Conservation (phyloP, 139 green algal genomes). For the Chlorella sp. region DNA sequence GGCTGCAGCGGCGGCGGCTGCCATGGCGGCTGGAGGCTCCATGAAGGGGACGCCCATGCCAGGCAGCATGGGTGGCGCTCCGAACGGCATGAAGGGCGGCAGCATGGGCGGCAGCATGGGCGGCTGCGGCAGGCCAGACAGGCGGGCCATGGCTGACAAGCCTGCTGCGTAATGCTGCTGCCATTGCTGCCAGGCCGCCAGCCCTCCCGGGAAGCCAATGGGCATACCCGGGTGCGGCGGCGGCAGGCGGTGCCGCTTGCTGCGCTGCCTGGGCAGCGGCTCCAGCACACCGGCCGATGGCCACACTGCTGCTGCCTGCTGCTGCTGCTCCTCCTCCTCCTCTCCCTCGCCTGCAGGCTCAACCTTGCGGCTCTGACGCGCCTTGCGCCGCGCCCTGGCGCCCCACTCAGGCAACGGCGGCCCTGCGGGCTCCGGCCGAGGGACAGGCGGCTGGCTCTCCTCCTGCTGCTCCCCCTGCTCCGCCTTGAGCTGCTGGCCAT, state of each 20-base stretch:
- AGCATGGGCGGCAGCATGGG: background rate
- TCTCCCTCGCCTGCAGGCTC: background rate
- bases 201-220: background rate
- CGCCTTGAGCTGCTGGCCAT: background rate
- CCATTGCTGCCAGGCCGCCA: slow-evolving; percentile 9
- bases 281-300: background rate
- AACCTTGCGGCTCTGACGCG: background rate
- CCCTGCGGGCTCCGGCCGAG: background rate
- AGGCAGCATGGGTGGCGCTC: background rate
- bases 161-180: background rate
- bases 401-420: background rate
- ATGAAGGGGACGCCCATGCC: background rate
- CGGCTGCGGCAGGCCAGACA: background rate
- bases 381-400: background rate
- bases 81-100: slow-evolving; percentile 4
- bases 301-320: background rate
- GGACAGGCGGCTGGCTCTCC: background rate
- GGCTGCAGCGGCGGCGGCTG: background rate
- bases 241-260: slow-evolving; percentile 17
- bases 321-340: background rate
- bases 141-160: background rate
- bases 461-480: background rate
- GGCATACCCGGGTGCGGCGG: background rate
- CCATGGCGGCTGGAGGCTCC: background rate
- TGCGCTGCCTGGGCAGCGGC: background rate